Evolutionary conservation across 1,284 basidiomycete genomes (phyloP).

Genomic region (Tilletia horrida): DNA sequence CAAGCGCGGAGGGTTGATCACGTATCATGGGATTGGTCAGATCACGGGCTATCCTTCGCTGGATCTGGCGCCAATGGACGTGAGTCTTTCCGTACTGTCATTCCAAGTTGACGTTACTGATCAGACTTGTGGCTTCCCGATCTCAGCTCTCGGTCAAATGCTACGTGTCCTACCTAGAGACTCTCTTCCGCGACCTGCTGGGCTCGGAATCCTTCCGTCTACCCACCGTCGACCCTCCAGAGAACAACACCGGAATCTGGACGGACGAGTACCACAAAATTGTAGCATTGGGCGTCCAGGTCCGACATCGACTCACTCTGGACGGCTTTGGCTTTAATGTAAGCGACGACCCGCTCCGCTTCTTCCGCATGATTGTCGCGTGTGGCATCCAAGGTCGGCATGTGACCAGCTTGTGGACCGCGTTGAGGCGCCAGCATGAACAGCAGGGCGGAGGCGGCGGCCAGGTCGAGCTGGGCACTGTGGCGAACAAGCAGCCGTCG

Average conservation of each 20-base stretch:
- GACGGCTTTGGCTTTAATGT: slow-evolving; percentile 96
- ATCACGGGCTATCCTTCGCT: slow-evolving; percentile 91
- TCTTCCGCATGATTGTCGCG: slow-evolving; percentile 85
- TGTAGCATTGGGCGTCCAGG: slow-evolving; percentile 92
- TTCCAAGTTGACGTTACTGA: background rate
- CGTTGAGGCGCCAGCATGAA: slow-evolving; percentile 22
- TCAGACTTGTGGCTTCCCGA: background rate
- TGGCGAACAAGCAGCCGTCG: slow-evolving; percentile 13
- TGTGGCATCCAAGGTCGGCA: slow-evolving; percentile 85
- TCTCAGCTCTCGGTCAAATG: slow-evolving; percentile 61
- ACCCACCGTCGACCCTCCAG: slow-evolving; percentile 30
- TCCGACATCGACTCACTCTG: slow-evolving; percentile 85
- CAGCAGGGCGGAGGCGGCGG: slow-evolving; percentile 19
- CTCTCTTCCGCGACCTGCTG: slow-evolving; percentile 64
- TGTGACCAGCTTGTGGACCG: slow-evolving; percentile 60
- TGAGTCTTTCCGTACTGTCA: slow-evolving; percentile 55
- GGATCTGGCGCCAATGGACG: slow-evolving; percentile 67
- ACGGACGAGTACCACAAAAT: slow-evolving; percentile 65
- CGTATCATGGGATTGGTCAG: slow-evolving; percentile 97
- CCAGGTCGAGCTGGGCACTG: background rate
- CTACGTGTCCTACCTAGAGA: slow-evolving; percentile 71
- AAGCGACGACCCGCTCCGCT: slow-evolving; percentile 66
- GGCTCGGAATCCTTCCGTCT: slow-evolving; percentile 58
- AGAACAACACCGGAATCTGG: slow-evolving; percentile 51
- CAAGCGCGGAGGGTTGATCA: slow-evolving; percentile 84